Percentiles rank a stretch among this genome's conserved stretches.
phyloP scores from a whole-genome alignment of 495 filamentous ascomycete species.

The Hypomontagnella monticulosa region DNA sequence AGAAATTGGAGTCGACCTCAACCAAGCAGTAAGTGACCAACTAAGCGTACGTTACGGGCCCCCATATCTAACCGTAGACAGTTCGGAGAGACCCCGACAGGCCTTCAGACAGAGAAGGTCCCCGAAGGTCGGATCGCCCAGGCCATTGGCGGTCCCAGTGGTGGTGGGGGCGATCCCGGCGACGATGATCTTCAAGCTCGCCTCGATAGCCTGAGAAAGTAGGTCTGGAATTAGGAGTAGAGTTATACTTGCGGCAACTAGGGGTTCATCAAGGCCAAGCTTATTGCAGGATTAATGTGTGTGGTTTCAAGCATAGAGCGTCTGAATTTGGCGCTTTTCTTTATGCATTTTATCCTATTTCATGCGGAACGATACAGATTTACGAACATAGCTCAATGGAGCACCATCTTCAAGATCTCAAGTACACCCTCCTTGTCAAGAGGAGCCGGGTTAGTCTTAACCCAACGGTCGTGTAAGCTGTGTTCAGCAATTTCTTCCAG shows the following conservation, averaged over 20 bases:
- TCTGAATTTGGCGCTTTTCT: conserved; percentile 8
- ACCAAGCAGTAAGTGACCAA: conserved; percentile 73
- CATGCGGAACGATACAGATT: conserved; percentile 2
- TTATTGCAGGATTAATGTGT: conserved; percentile 9
- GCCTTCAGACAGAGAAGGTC: conserved; percentile 67
- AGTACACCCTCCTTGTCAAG: conserved; percentile 37
- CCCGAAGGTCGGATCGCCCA: conserved; percentile 76
- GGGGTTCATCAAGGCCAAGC: conserved; percentile 7
- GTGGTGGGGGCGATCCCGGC: conserved; percentile 63
- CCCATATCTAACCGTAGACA: conserved; percentile 47
- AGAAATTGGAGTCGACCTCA: conserved; percentile 94
- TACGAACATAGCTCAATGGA: conserved; percentile 32
- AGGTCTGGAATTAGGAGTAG: conserved; percentile 16
- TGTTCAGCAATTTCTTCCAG: conserved; percentile 61
- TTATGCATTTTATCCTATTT: conserved; percentile 19
- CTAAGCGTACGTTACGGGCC: neutral
- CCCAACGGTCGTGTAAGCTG: conserved; percentile 63
- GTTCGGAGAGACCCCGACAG: conserved; percentile 83
- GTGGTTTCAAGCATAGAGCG: conserved; percentile 21
- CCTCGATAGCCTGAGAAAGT: conserved; percentile 78
- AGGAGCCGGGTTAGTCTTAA: conserved; percentile 35
- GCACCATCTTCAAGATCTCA: conserved; percentile 42
- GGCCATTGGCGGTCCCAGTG: conserved; percentile 69
- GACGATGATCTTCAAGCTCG: conserved; percentile 87
- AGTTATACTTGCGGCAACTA: conserved; percentile 13